Conservation (phyloP, 2,329 filamentous ascomycete genomes). For the Nannizzia gypsea region DNA sequence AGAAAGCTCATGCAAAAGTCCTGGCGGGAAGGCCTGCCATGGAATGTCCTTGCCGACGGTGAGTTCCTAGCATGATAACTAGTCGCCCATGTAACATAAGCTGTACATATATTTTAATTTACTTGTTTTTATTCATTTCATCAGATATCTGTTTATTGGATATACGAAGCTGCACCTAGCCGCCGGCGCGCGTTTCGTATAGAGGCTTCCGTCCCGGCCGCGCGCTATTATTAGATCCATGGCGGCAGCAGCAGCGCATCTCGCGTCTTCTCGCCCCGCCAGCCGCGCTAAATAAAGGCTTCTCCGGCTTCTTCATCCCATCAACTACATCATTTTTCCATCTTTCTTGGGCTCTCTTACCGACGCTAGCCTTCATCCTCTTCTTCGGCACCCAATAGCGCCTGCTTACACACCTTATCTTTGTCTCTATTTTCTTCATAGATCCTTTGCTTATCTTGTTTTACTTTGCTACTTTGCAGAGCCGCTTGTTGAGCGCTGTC, state of each 20-base stretch:
- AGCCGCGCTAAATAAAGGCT: slow-evolving; percentile 4
- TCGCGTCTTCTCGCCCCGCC: slow-evolving; percentile 3
- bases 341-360: background rate
- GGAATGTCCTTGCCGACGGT: slow-evolving; percentile 29
- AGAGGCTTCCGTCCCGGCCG: background rate
- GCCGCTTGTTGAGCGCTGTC: background rate
- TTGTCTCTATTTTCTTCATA: background rate
- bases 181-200: background rate
- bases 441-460: background rate
- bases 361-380: background rate
- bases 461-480: background rate
- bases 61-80: slow-evolving; percentile 30
- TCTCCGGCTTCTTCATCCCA: background rate
- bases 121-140: background rate
- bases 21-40: slow-evolving; percentile 28
- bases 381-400: background rate
- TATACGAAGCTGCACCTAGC: background rate
- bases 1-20: slow-evolving; percentile 31
- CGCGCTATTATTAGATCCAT: background rate
- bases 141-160: background rate
- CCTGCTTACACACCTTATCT: background rate
- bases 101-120: background rate
- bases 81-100: background rate
- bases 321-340: background rate
- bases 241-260: background rate